Evolutionary conservation across 495 filamentous ascomycete species (phyloP).

Genomic region (Trichoderma gamsii): DNA sequence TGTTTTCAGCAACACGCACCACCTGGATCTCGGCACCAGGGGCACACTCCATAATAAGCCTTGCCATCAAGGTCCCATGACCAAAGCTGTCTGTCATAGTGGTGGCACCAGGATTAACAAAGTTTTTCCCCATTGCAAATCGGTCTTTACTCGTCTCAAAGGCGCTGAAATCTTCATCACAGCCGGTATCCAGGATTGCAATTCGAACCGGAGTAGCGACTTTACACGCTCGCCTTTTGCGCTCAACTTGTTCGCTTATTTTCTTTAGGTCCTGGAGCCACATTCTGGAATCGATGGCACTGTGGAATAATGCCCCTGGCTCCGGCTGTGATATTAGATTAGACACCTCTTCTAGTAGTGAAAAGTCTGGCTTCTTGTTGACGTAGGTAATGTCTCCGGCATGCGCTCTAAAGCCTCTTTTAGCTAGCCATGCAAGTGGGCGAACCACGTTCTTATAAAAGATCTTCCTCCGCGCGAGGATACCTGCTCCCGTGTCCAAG

Average conservation of each 20-base stretch:
- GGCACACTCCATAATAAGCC: not conserved
- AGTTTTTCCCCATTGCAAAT: not conserved
- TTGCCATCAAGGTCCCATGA: not conserved
- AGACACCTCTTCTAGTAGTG: not conserved
- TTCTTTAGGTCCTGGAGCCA: not conserved
- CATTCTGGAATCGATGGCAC: too few species aligned
- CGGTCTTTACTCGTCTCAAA: not conserved
- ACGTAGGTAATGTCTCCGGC: not conserved
- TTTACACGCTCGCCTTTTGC: not conserved
- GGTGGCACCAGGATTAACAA: not conserved
- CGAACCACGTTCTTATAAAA: not conserved
- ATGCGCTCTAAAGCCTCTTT: not conserved
- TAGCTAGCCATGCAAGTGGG: not conserved
- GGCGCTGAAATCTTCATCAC: not conserved
- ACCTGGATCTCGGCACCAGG: not conserved
- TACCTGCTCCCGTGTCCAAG: not conserved
- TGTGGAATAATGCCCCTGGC: too few species aligned
- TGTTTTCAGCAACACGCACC: not conserved
- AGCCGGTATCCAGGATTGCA: not conserved
- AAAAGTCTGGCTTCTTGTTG: not conserved
- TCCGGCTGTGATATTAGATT: too few species aligned
- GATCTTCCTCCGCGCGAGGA: not conserved
- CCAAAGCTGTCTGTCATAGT: not conserved
- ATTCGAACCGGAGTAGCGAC: not conserved
- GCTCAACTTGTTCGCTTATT: not conserved